These are phyloP conservation scores for Aciculoconidium aculeatum DNA, from an alignment of 805 yeast species.

Conservation along the genomic window DNA sequence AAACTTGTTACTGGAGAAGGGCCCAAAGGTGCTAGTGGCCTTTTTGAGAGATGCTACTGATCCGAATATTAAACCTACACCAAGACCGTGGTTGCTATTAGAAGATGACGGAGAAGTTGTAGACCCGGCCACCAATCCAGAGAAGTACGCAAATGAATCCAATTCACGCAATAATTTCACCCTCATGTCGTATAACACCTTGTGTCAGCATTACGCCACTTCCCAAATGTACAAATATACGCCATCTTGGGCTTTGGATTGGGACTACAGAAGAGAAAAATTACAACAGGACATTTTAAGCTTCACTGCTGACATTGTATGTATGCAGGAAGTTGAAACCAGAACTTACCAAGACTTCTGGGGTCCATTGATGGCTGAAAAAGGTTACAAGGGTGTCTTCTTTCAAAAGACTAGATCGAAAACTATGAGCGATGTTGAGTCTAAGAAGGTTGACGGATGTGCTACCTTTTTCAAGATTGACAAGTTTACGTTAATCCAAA, in stretches of 20 bases:
- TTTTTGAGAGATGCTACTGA: constrained; percentile 82
- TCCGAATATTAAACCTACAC: constrained; percentile 54
- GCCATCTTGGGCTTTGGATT: constrained; percentile 93
- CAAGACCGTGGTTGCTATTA: constrained; percentile 78
- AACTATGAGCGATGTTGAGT: constrained; percentile 75
- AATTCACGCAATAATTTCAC: constrained; percentile 48
- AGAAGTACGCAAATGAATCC: constrained; percentile 25
- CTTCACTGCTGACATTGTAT: constrained; percentile 68
- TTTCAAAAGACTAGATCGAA: constrained; percentile 88
- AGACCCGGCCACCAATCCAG: constrained; percentile 27
- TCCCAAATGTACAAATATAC: constrained; percentile 88
- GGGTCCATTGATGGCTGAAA: constrained; percentile 63
- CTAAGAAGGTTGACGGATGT: constrained; percentile 95
- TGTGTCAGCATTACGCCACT: constrained; percentile 95
- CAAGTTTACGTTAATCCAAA: constrained; percentile 66
- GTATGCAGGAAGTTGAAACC: constrained; percentile 94
- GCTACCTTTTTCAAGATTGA: constrained; percentile 79
- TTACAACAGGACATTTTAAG: constrained; percentile 67
- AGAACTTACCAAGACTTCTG: constrained; percentile 81
- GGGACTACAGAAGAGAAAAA: constrained; percentile 82
- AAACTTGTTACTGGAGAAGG: constrained; percentile 67
- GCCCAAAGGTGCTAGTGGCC: constrained; percentile 76
- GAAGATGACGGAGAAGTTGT: constrained; percentile 69
- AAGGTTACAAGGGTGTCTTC: constrained; percentile 78
- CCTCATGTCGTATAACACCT: constrained; percentile 78